These are phyloP conservation scores for Primulina tabacum DNA, from an alignment of 257 asterid species.

Conservation along the genomic window DNA sequence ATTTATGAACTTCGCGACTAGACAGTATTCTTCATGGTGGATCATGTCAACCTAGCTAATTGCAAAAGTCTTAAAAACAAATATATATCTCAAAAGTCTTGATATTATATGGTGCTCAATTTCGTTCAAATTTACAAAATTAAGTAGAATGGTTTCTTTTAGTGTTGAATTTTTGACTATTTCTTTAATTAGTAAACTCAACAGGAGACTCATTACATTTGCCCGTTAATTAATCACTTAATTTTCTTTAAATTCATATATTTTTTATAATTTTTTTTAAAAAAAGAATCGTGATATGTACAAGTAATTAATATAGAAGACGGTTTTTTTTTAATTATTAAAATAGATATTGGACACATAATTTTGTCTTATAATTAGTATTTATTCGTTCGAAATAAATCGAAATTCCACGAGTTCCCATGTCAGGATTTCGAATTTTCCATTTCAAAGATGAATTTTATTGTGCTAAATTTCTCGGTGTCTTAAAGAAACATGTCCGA, in stretches of 20 bases:
- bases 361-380: not conserved
- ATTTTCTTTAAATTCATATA: no score
- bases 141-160: not conserved
- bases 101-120: not conserved
- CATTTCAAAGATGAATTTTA: slow-evolving; percentile 12
- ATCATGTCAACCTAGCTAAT: not conserved
- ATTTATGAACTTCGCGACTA: not conserved
- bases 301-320: not conserved
- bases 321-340: not conserved
- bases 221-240: no score
- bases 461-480: slow-evolving; percentile 3
- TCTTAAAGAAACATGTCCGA: not conserved
- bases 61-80: not conserved
- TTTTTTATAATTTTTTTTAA: no score
- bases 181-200: no score
- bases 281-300: no score
- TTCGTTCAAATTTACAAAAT: not conserved
- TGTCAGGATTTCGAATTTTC: slow-evolving; percentile 16
- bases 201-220: not conserved
- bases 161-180: not conserved
- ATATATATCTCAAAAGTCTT: not conserved
- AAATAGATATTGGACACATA: no score
- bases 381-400: not conserved
- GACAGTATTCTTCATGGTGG: not conserved
- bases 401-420: not conserved